These are phyloP conservation scores for Neurospora sp. DNA, from an alignment of 495 filamentous ascomycete species.

Conservation along the genomic window DNA sequence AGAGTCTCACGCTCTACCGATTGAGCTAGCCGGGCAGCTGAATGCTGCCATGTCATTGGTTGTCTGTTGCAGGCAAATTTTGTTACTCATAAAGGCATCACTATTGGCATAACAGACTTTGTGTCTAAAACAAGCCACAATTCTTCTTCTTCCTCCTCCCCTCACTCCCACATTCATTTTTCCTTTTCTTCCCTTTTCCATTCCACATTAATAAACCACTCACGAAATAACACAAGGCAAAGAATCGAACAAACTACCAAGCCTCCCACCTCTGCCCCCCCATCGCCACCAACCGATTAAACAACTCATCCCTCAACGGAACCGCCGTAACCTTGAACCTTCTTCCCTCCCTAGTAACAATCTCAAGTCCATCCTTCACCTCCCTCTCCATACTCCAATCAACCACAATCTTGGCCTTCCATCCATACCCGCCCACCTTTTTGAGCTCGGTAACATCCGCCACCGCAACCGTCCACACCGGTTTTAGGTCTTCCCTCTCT, in stretches of 20 bases:
- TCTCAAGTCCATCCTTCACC: slow-evolving; percentile 67
- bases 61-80: accelerated
- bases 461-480: slow-evolving; percentile 43
- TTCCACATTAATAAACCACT: too few species aligned
- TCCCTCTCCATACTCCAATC: slow-evolving; percentile 69
- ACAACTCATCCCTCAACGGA: slow-evolving; percentile 66
- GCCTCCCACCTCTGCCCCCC: slow-evolving; percentile 83
- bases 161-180: too few species aligned
- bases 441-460: slow-evolving; percentile 52
- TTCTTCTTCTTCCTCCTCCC: too few species aligned
- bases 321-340: slow-evolving; percentile 59
- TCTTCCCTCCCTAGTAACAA: slow-evolving; percentile 46
- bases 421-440: slow-evolving; percentile 78
- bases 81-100: neutral
- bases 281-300: slow-evolving; percentile 75
- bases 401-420: slow-evolving; percentile 81
- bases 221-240: too few species aligned
- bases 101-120: too few species aligned
- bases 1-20: slow-evolving; percentile 68
- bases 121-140: neutral
- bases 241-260: too few species aligned
- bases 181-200: too few species aligned
- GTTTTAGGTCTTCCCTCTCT: slow-evolving; percentile 42
- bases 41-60: neutral
- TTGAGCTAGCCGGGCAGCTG: slow-evolving; percentile 47